phyloP scores from a whole-genome alignment of 2,329 filamentous ascomycete species.

The Cordyceps cateniannulata region DNA sequence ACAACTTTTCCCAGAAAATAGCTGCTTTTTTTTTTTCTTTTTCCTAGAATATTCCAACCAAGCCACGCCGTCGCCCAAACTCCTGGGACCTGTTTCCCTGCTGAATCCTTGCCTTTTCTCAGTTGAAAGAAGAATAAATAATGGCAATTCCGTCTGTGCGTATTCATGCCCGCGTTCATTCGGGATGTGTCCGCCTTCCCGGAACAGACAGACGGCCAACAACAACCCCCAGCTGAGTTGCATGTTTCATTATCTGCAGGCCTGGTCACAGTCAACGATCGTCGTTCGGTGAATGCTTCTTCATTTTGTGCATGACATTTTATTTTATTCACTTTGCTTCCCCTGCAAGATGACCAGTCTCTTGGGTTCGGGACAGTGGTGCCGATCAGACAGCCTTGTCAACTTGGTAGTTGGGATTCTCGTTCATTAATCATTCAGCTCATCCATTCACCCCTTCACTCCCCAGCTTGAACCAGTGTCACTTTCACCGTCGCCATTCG shows the following conservation, averaged over 20 bases:
- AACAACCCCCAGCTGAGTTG: neutral
- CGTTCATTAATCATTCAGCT: too few relatives aligned
- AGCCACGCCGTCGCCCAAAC: too few relatives aligned
- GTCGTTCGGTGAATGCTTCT: neutral
- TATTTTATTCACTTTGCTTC: neutral
- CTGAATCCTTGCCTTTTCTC: too few relatives aligned
- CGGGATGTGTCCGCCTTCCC: neutral
- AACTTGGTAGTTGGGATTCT: neutral
- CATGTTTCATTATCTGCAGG: neutral
- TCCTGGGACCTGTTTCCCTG: too few relatives aligned
- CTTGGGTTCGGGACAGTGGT: neutral
- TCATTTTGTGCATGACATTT: too few relatives aligned
- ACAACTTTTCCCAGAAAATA: too few relatives aligned
- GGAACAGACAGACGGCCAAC: neutral
- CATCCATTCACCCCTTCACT: too few relatives aligned
- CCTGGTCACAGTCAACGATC: neutral
- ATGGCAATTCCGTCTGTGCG: neutral
- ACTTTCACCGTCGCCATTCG: neutral
- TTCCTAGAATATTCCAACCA: too few relatives aligned
- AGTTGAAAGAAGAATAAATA: too few relatives aligned
- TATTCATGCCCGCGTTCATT: neutral
- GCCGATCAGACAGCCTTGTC: neutral
- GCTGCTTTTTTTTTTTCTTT: too few relatives aligned
- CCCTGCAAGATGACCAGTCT: neutral
- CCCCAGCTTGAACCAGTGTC: too few relatives aligned